These are phyloP conservation scores for Ophiostoma himal-ulmi DNA, from an alignment of 2,329 filamentous ascomycete genomes.

Conservation along the genomic window DNA sequence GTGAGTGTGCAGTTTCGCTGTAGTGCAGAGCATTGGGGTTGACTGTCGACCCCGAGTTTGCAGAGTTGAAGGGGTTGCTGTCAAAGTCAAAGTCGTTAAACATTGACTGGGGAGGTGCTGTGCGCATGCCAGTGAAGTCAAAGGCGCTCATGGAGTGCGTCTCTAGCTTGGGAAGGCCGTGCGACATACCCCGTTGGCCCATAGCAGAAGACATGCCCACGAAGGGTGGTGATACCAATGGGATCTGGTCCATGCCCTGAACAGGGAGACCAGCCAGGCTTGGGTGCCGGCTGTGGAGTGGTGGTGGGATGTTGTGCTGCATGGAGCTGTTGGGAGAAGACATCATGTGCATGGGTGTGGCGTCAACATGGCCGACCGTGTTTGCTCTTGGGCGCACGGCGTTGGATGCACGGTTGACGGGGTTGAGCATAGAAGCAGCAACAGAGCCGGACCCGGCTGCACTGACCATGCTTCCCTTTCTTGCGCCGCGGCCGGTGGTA, in stretches of 20 bases:
- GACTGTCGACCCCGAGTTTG: slow-evolving; percentile 59
- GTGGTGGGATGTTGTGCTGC: slow-evolving; percentile 43
- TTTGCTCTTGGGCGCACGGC: slow-evolving; percentile 85
- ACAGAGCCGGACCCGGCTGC: slow-evolving; percentile 38
- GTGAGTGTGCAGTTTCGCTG: slow-evolving; percentile 63
- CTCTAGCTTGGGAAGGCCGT: slow-evolving; percentile 75
- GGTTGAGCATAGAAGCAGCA: slow-evolving; percentile 32
- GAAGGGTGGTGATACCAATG: slow-evolving; percentile 37
- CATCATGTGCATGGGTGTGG: slow-evolving; percentile 49
- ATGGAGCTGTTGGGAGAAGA: slow-evolving; percentile 61
- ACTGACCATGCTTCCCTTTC: slow-evolving; percentile 84
- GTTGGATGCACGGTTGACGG: slow-evolving; percentile 40
- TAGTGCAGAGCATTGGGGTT: slow-evolving; percentile 76
- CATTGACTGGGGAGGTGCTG: slow-evolving; percentile 62
- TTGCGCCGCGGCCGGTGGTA: slow-evolving; percentile 65
- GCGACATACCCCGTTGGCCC: slow-evolving; percentile 59
- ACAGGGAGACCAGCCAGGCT: slow-evolving; percentile 65
- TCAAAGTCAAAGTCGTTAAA: slow-evolving; percentile 57
- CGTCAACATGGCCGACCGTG: slow-evolving; percentile 91
- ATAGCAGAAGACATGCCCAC: slow-evolving; percentile 64
- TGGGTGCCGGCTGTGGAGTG: slow-evolving; percentile 62
- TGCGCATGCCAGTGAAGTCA: slow-evolving; percentile 66
- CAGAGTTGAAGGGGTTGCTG: slow-evolving; percentile 64
- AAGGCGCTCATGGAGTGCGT: slow-evolving; percentile 63
- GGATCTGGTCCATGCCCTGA: slow-evolving; percentile 48